Percentiles rank a stretch among this genome's conserved stretches.
Conservation (phyloP, 805 yeast species). For the Candida montana region DNA sequence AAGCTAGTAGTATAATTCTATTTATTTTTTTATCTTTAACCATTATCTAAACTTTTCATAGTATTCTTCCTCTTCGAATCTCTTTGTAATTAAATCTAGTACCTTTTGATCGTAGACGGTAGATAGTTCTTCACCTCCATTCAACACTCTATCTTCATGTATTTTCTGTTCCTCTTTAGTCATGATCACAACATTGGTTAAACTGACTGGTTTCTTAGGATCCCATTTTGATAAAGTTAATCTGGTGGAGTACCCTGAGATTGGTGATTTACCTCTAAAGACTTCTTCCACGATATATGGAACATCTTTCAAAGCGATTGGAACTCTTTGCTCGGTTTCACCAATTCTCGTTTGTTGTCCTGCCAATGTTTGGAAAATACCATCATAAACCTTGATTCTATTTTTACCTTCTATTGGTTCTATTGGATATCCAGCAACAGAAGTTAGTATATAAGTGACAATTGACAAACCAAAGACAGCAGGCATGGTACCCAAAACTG, state of each 20-base stretch:
- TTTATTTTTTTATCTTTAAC: too few species aligned
- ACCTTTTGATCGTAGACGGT: conserved; percentile 63
- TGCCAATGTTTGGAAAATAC: conserved; percentile 73
- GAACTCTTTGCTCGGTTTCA: conserved; percentile 66
- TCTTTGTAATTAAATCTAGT: conserved; percentile 46
- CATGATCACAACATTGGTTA: conserved; percentile 81
- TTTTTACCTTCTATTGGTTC: conserved; percentile 91
- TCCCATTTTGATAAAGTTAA: conserved; percentile 84
- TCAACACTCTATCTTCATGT: conserved; percentile 74
- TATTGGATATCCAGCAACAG: conserved; percentile 80
- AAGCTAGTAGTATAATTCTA: neutral
- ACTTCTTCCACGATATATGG: conserved; percentile 87
- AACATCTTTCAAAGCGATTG: conserved; percentile 65
- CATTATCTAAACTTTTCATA: conserved; percentile 51
- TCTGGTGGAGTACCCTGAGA: conserved; percentile 76
- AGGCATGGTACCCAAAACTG: conserved; percentile 96
- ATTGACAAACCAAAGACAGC: conserved; percentile 91
- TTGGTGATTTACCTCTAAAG: conserved; percentile 86
- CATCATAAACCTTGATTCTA: conserved; percentile 79
- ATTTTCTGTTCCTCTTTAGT: conserved; percentile 79
- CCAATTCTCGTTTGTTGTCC: conserved; percentile 84
- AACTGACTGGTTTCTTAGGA: conserved; percentile 52
- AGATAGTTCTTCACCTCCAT: conserved; percentile 55
- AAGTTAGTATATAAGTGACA: conserved; percentile 76
- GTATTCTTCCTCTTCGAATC: conserved; percentile 72